Conservation (phyloP, 306 rosid species). For the Corylus americana region DNA sequence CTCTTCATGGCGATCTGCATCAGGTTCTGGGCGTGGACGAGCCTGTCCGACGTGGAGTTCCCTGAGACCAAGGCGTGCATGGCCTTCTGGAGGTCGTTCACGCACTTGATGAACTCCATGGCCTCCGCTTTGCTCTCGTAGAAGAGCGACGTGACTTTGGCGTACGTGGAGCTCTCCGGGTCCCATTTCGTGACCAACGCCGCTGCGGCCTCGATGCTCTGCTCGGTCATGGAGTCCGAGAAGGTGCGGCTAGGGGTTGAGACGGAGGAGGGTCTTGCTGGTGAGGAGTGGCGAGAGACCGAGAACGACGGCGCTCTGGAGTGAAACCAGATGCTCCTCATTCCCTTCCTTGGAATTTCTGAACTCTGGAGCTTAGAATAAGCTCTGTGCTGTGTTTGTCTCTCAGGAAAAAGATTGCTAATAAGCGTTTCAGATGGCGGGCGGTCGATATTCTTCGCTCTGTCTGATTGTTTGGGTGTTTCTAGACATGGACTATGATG, state of each 20-base stretch:
- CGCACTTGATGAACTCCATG: conserved; percentile 44
- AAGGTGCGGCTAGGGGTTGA: conserved; percentile 29
- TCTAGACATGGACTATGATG: neutral
- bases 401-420: conserved; percentile 2
- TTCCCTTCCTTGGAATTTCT: conserved; percentile 48
- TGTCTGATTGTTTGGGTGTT: neutral
- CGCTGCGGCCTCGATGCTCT: conserved; percentile 44
- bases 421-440: neutral
- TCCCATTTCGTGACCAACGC: conserved; percentile 62
- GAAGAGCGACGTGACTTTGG: conserved; percentile 70
- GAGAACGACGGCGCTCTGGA: conserved; percentile 42
- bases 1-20: conserved; percentile 78
- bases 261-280: conserved; percentile 19
- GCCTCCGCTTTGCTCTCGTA: conserved; percentile 59
- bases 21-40: conserved; percentile 45
- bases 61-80: conserved; percentile 54
- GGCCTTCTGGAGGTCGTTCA: conserved; percentile 59
- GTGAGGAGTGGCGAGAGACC: conserved; percentile 24
- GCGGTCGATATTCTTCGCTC: neutral
- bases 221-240: conserved; percentile 34
- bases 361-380: too few relatives aligned
- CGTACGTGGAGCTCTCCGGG: conserved; percentile 50
- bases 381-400: neutral
- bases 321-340: conserved; percentile 53
- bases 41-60: conserved; percentile 44